Conservation (phyloP, 1,284 basidiomycete species). For the Puccinia hordei region DNA sequence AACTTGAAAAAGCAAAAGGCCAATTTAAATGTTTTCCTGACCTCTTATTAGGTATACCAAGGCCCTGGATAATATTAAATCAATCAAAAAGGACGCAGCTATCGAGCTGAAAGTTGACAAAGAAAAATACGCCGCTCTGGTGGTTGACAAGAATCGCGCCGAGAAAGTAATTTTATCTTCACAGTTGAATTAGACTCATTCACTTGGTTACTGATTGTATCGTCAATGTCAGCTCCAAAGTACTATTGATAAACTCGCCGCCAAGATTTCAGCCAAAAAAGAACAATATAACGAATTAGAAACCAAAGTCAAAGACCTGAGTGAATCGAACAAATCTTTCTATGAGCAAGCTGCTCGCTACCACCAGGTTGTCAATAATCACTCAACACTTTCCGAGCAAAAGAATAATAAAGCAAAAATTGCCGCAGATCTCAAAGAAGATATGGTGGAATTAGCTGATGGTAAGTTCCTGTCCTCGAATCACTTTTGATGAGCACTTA, state of each 20-base stretch:
- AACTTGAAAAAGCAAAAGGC: conserved; percentile 51
- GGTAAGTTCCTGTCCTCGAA: conserved; percentile 62
- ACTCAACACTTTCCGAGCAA: conserved; percentile 70
- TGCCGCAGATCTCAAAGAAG: conserved; percentile 66
- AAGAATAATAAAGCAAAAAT: conserved; percentile 70
- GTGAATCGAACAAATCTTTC: conserved; percentile 76
- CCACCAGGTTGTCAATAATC: conserved; percentile 75
- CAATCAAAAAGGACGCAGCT: conserved; percentile 81
- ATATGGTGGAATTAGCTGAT: conserved; percentile 67
- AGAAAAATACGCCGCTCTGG: conserved; percentile 77
- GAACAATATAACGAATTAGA: conserved; percentile 74
- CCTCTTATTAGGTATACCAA: conserved; percentile 77
- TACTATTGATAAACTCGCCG: conserved; percentile 69
- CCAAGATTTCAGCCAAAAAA: conserved; percentile 71
- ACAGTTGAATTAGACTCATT: neutral
- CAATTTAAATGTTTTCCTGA: neutral
- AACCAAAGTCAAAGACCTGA: conserved; percentile 69
- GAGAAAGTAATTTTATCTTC: conserved; percentile 64
- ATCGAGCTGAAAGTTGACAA: conserved; percentile 90
- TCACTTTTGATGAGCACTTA: neutral
- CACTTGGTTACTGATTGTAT: neutral
- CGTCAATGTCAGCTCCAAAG: conserved; percentile 63
- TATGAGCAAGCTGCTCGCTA: conserved; percentile 82
- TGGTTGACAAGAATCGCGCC: conserved; percentile 80
- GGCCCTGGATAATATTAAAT: conserved; percentile 89